Conservation (phyloP, 805 yeast genomes). For the Candida hispaniensis region DNA sequence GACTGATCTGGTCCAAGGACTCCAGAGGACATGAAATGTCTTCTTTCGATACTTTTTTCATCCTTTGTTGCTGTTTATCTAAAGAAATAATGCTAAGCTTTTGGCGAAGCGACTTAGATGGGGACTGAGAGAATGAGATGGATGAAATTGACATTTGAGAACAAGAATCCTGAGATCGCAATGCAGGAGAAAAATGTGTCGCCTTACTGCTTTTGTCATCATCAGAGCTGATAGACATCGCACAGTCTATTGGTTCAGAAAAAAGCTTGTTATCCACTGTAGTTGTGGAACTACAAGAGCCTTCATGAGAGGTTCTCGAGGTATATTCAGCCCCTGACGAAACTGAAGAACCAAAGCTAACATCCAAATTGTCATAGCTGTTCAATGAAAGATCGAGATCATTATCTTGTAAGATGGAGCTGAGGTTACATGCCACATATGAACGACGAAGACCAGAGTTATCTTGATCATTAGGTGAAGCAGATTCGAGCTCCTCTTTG, state of each 20-base stretch:
- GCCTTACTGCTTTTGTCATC: conserved; percentile 7
- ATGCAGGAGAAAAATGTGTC: conserved; percentile 13
- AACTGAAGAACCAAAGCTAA: not conserved
- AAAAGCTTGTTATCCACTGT: conserved; percentile 1
- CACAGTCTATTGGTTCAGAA: conserved; percentile 1
- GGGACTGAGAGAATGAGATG: conserved; percentile 4
- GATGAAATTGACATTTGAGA: conserved; percentile 1
- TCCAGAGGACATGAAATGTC: conserved; percentile 5
- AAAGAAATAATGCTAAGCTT: conserved; percentile 12
- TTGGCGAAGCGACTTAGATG: conserved; percentile 6
- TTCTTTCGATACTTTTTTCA: conserved; percentile 11
- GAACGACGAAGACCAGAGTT: conserved; percentile 6
- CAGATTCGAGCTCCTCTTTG: not conserved
- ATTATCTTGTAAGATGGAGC: conserved; percentile 2
- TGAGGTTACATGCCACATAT: conserved; percentile 14
- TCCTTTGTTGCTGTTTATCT: conserved; percentile 10
- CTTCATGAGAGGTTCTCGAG: not conserved
- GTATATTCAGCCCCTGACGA: not conserved
- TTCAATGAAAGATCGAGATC: conserved; percentile 7
- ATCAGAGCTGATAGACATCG: conserved; percentile 3
- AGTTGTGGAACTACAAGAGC: conserved; percentile 1
- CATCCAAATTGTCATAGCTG: not conserved
- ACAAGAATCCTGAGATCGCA: conserved; percentile 2
- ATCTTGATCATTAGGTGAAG: not conserved
- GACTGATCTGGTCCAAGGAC: not conserved